Conservation (phyloP, 192 early-diverging fungal genomes). For the Chytriomyces sp. region DNA sequence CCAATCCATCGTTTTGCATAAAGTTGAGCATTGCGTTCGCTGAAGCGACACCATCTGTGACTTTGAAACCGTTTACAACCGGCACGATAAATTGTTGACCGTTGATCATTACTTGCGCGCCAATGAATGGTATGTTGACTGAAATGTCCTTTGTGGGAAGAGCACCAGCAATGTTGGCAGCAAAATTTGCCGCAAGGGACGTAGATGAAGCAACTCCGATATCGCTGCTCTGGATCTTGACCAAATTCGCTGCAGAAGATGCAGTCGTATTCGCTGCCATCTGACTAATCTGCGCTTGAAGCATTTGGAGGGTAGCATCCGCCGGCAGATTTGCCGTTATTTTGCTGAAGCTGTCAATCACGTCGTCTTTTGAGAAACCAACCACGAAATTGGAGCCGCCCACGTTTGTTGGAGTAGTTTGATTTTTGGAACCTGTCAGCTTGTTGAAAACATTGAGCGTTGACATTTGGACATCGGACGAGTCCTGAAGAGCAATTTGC, state of each 20-base stretch:
- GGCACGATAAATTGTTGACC: slow-evolving; percentile 26
- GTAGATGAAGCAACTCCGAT: slow-evolving; percentile 19
- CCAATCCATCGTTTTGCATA: slow-evolving; percentile 19
- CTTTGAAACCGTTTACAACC: slow-evolving; percentile 25
- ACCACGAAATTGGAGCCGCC: slow-evolving; percentile 17
- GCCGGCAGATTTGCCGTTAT: slow-evolving; percentile 5
- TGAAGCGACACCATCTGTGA: slow-evolving; percentile 17
- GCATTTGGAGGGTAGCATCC: slow-evolving; percentile 12
- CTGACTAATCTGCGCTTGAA: background rate
- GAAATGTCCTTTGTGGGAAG: slow-evolving; percentile 24
- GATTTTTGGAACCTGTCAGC: background rate
- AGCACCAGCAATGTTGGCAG: background rate
- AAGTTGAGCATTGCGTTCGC: slow-evolving; percentile 24
- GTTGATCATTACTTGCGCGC: slow-evolving; percentile 20
- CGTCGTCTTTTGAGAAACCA: slow-evolving; percentile 13
- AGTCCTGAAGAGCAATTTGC: slow-evolving; percentile 1
- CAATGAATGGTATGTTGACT: slow-evolving; percentile 34
- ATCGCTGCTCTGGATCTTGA: background rate
- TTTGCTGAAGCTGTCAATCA: slow-evolving; percentile 14
- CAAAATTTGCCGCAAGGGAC: slow-evolving; percentile 8
- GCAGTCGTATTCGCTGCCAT: slow-evolving; percentile 16
- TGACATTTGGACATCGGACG: background rate
- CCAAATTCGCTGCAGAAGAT: slow-evolving; percentile 6
- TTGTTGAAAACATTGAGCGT: slow-evolving; percentile 6
- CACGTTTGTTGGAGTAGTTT: background rate